Percentiles rank a stretch among this genome's conserved stretches.
phyloP scores from a whole-genome alignment of 345 rosid genomes.

The Salix arbutifolia region DNA sequence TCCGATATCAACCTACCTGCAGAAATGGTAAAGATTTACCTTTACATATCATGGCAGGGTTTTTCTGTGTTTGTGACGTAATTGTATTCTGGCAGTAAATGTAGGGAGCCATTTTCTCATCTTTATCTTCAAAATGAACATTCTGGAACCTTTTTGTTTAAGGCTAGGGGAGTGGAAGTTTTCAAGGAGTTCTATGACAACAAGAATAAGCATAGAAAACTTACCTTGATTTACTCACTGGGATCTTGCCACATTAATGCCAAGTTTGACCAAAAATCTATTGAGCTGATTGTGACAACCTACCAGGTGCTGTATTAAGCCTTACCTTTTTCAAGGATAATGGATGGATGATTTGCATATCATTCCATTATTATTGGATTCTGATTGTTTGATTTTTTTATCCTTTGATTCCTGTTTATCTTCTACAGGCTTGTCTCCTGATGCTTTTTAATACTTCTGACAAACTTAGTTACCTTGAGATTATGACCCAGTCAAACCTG shows the following conservation, averaged over 20 bases:
- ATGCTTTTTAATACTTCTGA: constrained; percentile 81
- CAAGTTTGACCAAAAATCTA: constrained; percentile 57
- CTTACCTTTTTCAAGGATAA: too few species aligned
- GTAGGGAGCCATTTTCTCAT: not conserved
- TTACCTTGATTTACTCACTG: constrained; percentile 66
- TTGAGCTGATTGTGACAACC: constrained; percentile 67
- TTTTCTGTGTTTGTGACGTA: not conserved
- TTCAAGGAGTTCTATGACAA: constrained; percentile 59
- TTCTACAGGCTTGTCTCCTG: constrained; percentile 72
- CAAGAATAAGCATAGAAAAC: constrained; percentile 61
- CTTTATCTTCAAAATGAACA: not conserved
- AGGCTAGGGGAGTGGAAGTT: constrained; percentile 70
- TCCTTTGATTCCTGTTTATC: not conserved
- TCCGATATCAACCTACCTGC: constrained; percentile 71
- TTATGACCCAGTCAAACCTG: constrained; percentile 74
- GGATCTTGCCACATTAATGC: constrained; percentile 58
- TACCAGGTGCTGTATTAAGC: constrained; percentile 67
- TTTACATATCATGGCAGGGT: not conserved
- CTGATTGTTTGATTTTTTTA: not conserved
- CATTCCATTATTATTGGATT: not conserved
- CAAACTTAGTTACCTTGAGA: constrained; percentile 72
- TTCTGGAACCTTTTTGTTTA: constrained; percentile 14
- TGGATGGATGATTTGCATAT: not conserved
- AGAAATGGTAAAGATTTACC: constrained; percentile 57
- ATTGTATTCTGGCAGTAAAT: not conserved